Evolutionary conservation across 2,329 filamentous ascomycete genomes (phyloP).

Genomic region (Diaporthe ilicicola): DNA sequence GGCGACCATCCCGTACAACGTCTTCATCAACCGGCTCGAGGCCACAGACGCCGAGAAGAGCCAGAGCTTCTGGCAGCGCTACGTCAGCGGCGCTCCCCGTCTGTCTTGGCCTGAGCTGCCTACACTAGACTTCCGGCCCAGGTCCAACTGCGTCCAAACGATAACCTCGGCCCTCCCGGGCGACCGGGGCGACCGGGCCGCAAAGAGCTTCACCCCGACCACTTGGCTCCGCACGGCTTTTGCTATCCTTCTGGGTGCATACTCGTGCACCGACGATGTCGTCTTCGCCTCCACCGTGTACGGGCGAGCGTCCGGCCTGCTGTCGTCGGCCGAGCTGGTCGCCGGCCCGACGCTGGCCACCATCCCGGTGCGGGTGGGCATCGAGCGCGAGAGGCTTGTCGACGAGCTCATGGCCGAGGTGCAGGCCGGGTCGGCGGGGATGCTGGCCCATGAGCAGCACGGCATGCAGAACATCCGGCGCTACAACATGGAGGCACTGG

Average conservation of each 20-base stretch:
- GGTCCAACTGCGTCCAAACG: background rate
- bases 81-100: background rate
- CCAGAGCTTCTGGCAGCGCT: slow-evolving; percentile 10
- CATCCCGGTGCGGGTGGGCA: slow-evolving; percentile 5
- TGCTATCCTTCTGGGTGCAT: background rate
- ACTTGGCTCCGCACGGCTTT: background rate
- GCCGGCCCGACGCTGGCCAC: background rate
- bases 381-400: background rate
- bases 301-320: background rate
- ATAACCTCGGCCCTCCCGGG: background rate
- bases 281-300: background rate
- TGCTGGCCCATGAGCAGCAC: slow-evolving; percentile 20
- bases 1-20: background rate
- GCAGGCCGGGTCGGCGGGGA: slow-evolving; percentile 17
- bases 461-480: slow-evolving; percentile 28
- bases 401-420: background rate
- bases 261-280: background rate
- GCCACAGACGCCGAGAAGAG: background rate
- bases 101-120: background rate
- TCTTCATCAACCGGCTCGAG: slow-evolving; percentile 3
- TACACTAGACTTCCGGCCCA: background rate
- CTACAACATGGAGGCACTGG: slow-evolving; percentile 20
- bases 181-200: background rate
- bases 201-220: background rate
- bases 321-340: background rate